Percentiles rank a stretch among this genome's conserved stretches.
phyloP scores from a whole-genome alignment of 108 stramenopile species.

The Hondaea fermentalgiana region DNA sequence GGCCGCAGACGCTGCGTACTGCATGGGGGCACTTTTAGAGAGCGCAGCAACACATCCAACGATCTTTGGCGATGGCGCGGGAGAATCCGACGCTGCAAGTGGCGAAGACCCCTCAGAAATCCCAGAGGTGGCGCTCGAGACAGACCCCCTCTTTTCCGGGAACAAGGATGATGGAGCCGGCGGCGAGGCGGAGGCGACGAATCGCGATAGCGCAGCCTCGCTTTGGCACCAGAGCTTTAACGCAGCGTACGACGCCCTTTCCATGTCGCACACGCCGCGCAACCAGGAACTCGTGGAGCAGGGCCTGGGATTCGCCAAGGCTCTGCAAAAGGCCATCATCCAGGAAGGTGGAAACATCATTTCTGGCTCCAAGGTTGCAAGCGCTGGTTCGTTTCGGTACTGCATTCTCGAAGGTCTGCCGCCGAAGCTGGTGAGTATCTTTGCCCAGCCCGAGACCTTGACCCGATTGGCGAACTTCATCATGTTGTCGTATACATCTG shows the following conservation, averaged over 20 bases:
- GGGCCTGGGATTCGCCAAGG: neutral
- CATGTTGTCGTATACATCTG: neutral
- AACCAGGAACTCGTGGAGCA: neutral
- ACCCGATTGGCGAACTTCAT: neutral
- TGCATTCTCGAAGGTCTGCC: neutral
- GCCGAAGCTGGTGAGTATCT: slow-evolving; percentile 15
- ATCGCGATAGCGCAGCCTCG: neutral
- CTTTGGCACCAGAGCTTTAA: neutral
- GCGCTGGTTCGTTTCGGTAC: neutral
- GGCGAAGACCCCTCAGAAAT: neutral
- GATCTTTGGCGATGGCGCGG: neutral
- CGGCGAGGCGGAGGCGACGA: neutral
- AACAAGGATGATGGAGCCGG: neutral
- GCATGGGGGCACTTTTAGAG: neutral
- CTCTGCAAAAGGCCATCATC: neutral
- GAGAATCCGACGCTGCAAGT: neutral
- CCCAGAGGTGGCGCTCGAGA: neutral
- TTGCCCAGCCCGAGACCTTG: neutral
- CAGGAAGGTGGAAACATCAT: neutral
- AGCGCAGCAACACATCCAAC: neutral
- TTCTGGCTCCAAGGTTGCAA: neutral
- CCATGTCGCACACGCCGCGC: neutral
- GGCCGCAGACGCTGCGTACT: neutral
- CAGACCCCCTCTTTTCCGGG: neutral
- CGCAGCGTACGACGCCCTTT: neutral